phyloP scores from a whole-genome alignment of 1,284 basidiomycete species.

The Tylopilus sp. region DNA sequence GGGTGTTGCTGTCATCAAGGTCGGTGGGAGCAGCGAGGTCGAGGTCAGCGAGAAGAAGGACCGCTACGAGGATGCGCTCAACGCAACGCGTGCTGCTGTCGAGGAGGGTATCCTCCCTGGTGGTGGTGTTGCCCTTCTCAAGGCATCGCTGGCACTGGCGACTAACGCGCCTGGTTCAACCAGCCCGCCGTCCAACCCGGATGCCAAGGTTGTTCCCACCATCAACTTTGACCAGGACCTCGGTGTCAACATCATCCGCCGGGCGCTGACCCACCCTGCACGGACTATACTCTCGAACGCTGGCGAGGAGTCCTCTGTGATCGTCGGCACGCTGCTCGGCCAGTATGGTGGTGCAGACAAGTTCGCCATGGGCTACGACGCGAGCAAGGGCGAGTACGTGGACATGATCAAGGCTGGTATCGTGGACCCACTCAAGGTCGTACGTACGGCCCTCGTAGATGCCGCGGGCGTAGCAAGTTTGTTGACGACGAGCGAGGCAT shows the following conservation, averaged over 20 bases:
- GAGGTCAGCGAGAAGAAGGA: constrained; percentile 99
- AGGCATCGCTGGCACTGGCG: constrained; percentile 79
- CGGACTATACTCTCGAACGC: constrained; percentile 94
- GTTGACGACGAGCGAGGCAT: constrained; percentile 91
- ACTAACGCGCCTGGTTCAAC: constrained; percentile 50
- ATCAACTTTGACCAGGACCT: constrained; percentile 98
- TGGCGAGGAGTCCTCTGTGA: constrained; percentile 91
- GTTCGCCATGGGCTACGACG: constrained; percentile 91
- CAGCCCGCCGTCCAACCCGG: constrained; percentile 43
- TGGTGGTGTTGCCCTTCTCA: constrained; percentile 88
- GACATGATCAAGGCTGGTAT: constrained; percentile 96
- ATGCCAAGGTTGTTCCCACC: constrained; percentile 67
- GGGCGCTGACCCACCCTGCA: constrained; percentile 80
- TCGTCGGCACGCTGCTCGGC: constrained; percentile 81
- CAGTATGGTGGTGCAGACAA: constrained; percentile 65
- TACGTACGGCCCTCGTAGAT: constrained; percentile 87
- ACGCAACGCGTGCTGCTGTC: constrained; percentile 95
- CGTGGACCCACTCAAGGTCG: constrained; percentile 92
- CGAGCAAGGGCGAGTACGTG: constrained; percentile 85
- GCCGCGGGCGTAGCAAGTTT: constrained; percentile 85
- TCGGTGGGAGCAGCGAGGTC: constrained; percentile 91
- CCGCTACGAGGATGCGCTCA: constrained; percentile 95
- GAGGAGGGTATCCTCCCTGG: constrained; percentile 98
- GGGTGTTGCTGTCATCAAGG: constrained; percentile 98
- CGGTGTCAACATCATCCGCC: constrained; percentile 90